Base-by-base conservation (phyloP, 2,329 filamentous ascomycete genomes). In the Sporothrix luriei region DNA sequence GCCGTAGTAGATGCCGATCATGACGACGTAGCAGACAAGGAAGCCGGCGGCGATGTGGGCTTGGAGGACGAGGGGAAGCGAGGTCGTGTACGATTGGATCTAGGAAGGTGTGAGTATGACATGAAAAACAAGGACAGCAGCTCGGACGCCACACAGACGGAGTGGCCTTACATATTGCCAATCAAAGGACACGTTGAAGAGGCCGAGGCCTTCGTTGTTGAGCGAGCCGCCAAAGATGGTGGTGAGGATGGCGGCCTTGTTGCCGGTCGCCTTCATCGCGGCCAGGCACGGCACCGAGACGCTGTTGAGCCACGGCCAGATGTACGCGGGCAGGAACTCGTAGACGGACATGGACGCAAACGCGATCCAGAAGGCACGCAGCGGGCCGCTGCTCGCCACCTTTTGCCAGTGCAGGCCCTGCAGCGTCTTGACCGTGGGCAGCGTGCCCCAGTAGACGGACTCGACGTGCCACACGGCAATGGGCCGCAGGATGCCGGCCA, bases 391-490 rank as follows among this genome's bases (percentile, higher is more conserved):
- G 72, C 80, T 78, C 74, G 83, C 83, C 40, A 85, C 21, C 0
- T 81, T 74, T 57, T 86, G 80, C 82, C 84, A 87, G 72, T 87
- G 84, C 4, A 87, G 78, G 0, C 83, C 83, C 71, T 87, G 84
- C 9, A 86, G 81, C 0, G 81, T 82, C 72, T 85, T 86, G 66
- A 86, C 83, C 0, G 81, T 83, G 0, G 85, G 85, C 4, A 87
- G 75, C 6, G 78, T 84, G 48, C 79, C 78, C 85, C 85, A 87
- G 76, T 85, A 87, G 2, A 87, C 85, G 1, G 84, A 81, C 16
- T 87, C 84, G 5, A 84, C 82, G 66, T 85, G 84, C 80, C 83
- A 87, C 13, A 87, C 84, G 1, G 81, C 79, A 49, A 87, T 80
- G 0, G 85, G 84, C 0, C 85, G 83, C 74, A 87, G 75, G 2